Base-by-base conservation (phyloP, 805 yeast species). In the Metschnikowia picachoensis region DNA sequence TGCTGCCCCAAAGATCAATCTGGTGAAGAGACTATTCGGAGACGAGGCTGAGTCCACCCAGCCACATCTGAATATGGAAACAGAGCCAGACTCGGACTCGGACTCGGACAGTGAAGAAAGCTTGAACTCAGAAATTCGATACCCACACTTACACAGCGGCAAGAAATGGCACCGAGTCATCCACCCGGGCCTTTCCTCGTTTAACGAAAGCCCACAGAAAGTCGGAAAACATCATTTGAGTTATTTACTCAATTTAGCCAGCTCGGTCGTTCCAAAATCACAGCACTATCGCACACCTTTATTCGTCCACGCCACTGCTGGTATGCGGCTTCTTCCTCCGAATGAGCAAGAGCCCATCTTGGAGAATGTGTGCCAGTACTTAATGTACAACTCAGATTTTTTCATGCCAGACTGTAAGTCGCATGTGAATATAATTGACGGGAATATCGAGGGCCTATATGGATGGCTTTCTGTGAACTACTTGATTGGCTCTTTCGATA, bases 301-400 rank as follows among this genome's bases (percentile, higher is more conserved):
- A 0, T 83, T 81, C 52, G 59, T 84, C 7, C 87, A 83, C 60
- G 81, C 87, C 0, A 83, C 89, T 0, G 89, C 85, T 0, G 87
- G 87, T 0, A 75, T 83, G 80, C 62, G 88, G 37, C 60, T 79
- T 12, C 62, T 83, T 35, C 73, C 72, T 16, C 85, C 83, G 1
- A 65, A 70, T 11, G 77, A 77, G 31, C 82, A 77, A 52, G 65
- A 65, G 36, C 61, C 62, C 14, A 71, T 82, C 15, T 57, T 82
- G 46, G 67, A 64, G 13, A 64, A 66, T 33, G 68, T 79, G 3
- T 84, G 90, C 56, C 46, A 57, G 8, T 82, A 80, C 51, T 60
- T 83, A 35, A 64, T 64, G 39, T 44, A 53, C 11, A 66, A 78
- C 32, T 74, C 80, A 1, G 70, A 73, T 32, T 79, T 80, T 51